Conservation (phyloP, 2,329 filamentous ascomycete species). For the Pseudogymnoascus sp. region DNA sequence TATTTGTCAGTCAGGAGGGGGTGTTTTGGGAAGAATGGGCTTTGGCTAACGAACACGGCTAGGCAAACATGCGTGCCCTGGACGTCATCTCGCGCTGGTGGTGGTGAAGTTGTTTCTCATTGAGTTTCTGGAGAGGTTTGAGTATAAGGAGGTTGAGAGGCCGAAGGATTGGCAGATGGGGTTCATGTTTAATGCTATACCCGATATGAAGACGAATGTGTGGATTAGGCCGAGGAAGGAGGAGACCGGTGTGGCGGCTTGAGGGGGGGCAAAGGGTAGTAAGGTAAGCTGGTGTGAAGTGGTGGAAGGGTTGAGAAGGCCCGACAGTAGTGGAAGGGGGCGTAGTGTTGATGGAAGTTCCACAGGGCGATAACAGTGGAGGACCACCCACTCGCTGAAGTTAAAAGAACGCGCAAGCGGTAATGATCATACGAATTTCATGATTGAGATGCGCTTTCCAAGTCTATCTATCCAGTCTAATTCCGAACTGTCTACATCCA, state of each 20-base stretch:
- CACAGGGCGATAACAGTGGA: neutral
- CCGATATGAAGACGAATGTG: neutral
- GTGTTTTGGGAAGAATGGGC: no score
- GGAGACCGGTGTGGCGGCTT: neutral
- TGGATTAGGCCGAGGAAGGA: neutral
- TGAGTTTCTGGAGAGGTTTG: neutral
- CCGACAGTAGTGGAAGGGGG: no score
- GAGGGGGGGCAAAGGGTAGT: neutral
- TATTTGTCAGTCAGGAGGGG: no score
- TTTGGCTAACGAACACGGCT: no score
- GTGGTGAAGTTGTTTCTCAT: neutral
- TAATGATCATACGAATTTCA: neutral
- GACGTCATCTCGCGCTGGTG: neutral
- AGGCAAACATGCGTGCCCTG: neutral
- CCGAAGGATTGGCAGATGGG: neutral
- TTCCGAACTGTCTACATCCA: neutral
- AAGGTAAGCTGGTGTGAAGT: no score
- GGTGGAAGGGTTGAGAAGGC: no score
- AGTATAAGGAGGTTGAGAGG: neutral
- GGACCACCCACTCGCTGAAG: neutral
- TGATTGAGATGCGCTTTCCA: slow-evolving; percentile 2
- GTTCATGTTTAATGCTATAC: neutral
- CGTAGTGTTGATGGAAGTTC: neutral
- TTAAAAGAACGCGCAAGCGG: neutral
- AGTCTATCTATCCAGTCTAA: neutral